Evolutionary conservation across 306 rosid genomes (phyloP).

Genomic region (Glycine tomentella): DNA sequence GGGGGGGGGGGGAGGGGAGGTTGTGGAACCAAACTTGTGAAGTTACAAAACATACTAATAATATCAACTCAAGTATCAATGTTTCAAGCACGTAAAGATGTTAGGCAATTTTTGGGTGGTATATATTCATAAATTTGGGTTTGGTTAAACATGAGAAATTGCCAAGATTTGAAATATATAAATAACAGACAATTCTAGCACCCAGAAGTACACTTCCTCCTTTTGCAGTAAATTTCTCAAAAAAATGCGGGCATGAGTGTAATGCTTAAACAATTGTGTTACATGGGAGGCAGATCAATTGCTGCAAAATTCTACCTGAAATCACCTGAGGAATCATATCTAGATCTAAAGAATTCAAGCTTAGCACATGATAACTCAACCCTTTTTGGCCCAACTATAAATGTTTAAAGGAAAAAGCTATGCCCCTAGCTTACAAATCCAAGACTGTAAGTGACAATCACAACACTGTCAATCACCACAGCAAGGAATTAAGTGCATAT

Average conservation of each 20-base stretch:
- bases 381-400: constrained; percentile 16
- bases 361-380: constrained; percentile 13
- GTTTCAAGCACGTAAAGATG: background rate
- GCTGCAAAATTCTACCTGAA: constrained; percentile 4
- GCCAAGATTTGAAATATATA: background rate
- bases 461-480: background rate
- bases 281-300: constrained; percentile 8
- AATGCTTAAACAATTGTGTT: constrained; percentile 33
- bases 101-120: background rate
- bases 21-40: background rate
- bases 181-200: background rate
- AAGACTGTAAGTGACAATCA: constrained; percentile 18
- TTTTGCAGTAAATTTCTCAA: constrained; percentile 22
- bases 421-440: constrained; percentile 27
- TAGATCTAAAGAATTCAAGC: constrained; percentile 31
- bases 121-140: background rate
- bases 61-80: background rate
- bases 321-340: constrained; percentile 27
- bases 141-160: constrained; percentile 4
- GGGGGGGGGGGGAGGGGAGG: no score
- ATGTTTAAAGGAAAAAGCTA: background rate
- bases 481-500: constrained; percentile 10
- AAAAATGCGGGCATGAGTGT: background rate
- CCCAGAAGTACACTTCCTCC: background rate
- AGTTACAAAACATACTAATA: background rate